Percentiles rank a stretch among this genome's conserved stretches.
phyloP scores from a whole-genome alignment of 1,139 yeast genomes.

The Debaryomyces robertsiae region DNA sequence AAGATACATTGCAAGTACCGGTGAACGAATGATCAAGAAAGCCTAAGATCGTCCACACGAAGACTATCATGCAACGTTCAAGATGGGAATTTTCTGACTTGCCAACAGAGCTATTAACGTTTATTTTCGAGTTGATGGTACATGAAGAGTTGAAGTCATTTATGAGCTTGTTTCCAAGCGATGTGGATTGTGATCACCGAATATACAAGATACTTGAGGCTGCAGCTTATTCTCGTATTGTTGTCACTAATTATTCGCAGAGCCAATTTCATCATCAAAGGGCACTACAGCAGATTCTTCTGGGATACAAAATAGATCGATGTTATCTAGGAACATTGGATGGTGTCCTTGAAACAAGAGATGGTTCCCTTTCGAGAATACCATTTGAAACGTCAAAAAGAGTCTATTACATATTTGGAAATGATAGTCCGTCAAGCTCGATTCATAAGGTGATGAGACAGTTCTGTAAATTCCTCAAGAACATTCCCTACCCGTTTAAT shows the following conservation, averaged over 20 bases:
- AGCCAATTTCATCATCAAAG: not conserved
- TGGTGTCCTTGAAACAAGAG: not conserved
- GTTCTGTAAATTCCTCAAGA: constrained; percentile 8
- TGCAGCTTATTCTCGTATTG: not conserved
- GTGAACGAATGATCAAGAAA: too few species aligned
- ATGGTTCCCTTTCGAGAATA: not conserved
- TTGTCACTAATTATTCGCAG: constrained; percentile 7
- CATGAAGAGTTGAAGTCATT: constrained; percentile 2
- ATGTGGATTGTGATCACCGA: not conserved
- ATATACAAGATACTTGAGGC: not conserved
- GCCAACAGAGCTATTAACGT: constrained; percentile 2
- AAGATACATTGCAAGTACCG: too few species aligned
- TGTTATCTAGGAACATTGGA: constrained; percentile 6
- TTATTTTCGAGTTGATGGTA: constrained; percentile 1
- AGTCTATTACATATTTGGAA: constrained; percentile 11
- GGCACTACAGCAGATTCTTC: constrained; percentile 3
- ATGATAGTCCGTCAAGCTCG: constrained; percentile 6
- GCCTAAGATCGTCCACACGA: too few species aligned
- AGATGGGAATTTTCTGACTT: not conserved
- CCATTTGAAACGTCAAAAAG: constrained; percentile 1
- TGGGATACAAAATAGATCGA: constrained; percentile 3
- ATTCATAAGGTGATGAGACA: constrained; percentile 11
- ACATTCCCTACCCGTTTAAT: not conserved
- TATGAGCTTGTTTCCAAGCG: not conserved
- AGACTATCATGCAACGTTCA: too few species aligned